phyloP scores from a whole-genome alignment of 2,329 filamentous ascomycete genomes.

The Microcyclospora tardicrescens region DNA sequence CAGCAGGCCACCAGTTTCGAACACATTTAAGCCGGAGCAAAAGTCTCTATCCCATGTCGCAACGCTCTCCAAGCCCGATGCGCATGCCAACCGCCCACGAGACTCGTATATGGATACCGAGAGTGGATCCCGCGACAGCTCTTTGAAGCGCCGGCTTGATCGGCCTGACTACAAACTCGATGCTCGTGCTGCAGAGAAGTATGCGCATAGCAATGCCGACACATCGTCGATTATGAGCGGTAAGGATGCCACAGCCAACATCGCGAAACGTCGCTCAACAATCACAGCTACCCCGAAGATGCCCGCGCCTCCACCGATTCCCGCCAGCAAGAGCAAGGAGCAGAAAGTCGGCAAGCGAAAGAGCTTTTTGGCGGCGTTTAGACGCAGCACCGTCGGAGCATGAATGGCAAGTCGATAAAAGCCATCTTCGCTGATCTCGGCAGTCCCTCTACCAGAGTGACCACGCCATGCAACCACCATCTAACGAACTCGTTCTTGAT shows the following conservation, averaged over 20 bases:
- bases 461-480: no score
- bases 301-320: constrained; percentile 12
- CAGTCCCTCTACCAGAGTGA: no score
- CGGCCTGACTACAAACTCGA: constrained; percentile 3
- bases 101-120: no score
- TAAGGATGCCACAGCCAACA: constrained; percentile 11
- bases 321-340: constrained; percentile 12
- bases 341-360: constrained; percentile 34
- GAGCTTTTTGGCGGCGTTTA: constrained; percentile 34
- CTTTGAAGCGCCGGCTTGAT: no score
- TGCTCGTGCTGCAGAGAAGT: constrained; percentile 2
- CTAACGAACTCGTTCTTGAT: no score
- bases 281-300: constrained; percentile 17
- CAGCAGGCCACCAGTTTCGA: background rate
- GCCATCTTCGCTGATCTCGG: no score
- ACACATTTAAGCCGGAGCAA: constrained; percentile 1
- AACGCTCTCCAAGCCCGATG: background rate
- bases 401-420: no score
- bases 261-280: constrained; percentile 17
- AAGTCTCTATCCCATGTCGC: background rate
- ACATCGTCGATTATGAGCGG: background rate
- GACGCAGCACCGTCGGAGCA: constrained; percentile 8
- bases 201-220: no score
- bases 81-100: background rate
- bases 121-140: no score